Evolutionary conservation across 78 protist species (phyloP), one percentile per base, ranked within the genome.

Genomic region (Dictyostelium capitatum): DNA sequence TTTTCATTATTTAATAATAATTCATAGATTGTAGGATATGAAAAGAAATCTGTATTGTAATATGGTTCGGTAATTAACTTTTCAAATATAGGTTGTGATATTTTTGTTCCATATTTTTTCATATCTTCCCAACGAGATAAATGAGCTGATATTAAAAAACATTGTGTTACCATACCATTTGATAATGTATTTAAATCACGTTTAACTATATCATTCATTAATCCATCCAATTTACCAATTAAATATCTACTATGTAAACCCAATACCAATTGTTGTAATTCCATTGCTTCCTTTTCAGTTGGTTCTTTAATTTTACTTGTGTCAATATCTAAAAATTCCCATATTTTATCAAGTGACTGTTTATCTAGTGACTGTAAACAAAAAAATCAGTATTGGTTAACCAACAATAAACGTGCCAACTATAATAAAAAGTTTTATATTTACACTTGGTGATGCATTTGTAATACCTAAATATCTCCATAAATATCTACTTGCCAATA

Each of bases 201-300:
- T 25, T 62, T n/a, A 19, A 62, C 23, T 14, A 67, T 67, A 15
- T 67, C 75, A 15, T 67, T 32, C 75, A 67, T 32, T 67, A 67
- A 32, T 15, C 23, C 14, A 28, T 15, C 32, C 1, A 67, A 20
- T 67, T 19, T 28, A 17, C 19, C 48, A 32, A 67, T 28, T 67
- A 67, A 67, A 67, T 25, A 67, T 67, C 75, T 67, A 32, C 75
- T 67, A 32, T 67, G 75, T 25, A 67, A 67, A 67, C 75, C 25
- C 14, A 67, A 30, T 15, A 67, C 15, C 17, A 67, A 32, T 67
- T 67, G 75, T 67, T 67, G 75, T 14, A 67, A 15, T 67, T 67
- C 75, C 8, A 67, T 67, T 15, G 43, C 23, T 5, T 67, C 75
- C 32, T 67, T 67, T 7, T 32, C 48, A 30, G 14, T 20, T 30